Percentiles rank a stretch among this genome's conserved stretches.
phyloP scores from a whole-genome alignment of 2,329 filamentous ascomycete genomes.

The Fusarium staphyleae region DNA sequence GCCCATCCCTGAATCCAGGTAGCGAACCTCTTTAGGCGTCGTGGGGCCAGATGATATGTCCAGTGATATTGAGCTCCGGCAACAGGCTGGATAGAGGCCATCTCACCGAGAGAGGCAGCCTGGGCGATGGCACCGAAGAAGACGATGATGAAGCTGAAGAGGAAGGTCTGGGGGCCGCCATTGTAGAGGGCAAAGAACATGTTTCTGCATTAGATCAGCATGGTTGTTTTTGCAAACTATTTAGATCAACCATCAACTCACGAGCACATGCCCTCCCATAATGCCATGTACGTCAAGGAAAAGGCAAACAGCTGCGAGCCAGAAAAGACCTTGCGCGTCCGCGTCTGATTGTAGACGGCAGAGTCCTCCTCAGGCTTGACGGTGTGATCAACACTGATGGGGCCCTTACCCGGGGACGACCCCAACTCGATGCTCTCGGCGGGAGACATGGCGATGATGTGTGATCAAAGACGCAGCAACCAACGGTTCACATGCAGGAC shows the following conservation, averaged over 20 bases:
- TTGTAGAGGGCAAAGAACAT: slow-evolving; percentile 40
- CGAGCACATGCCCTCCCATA: slow-evolving; percentile 41
- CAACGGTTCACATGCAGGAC: slow-evolving; percentile 1
- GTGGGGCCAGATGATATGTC: slow-evolving; percentile 37
- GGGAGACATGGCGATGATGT: slow-evolving; percentile 19
- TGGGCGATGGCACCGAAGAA: slow-evolving; percentile 37
- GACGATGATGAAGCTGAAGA: slow-evolving; percentile 40
- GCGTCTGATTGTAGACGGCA: slow-evolving; percentile 32
- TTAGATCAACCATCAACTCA: slow-evolving; percentile 3
- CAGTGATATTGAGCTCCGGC: slow-evolving; percentile 37
- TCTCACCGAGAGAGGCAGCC: slow-evolving; percentile 35
- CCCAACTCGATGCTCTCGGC: slow-evolving; percentile 31
- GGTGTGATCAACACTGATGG: slow-evolving; percentile 22
- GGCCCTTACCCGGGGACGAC: slow-evolving; percentile 18
- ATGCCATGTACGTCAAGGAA: slow-evolving; percentile 36
- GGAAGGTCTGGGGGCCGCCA: slow-evolving; percentile 35
- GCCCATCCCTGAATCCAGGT: slow-evolving; percentile 39
- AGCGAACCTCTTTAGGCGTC: slow-evolving; percentile 28
- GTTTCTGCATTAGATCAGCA: slow-evolving; percentile 21
- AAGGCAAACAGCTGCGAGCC: slow-evolving; percentile 39
- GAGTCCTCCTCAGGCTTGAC: slow-evolving; percentile 12
- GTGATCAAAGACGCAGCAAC: slow-evolving; percentile 7
- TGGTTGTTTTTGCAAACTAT: no score
- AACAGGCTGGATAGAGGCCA: slow-evolving; percentile 38
- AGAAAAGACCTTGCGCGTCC: slow-evolving; percentile 37